Evolutionary conservation across 2,329 filamentous ascomycete species (phyloP), one percentile per base, ranked within the genome.

Genomic region (Exophiala sideris): DNA sequence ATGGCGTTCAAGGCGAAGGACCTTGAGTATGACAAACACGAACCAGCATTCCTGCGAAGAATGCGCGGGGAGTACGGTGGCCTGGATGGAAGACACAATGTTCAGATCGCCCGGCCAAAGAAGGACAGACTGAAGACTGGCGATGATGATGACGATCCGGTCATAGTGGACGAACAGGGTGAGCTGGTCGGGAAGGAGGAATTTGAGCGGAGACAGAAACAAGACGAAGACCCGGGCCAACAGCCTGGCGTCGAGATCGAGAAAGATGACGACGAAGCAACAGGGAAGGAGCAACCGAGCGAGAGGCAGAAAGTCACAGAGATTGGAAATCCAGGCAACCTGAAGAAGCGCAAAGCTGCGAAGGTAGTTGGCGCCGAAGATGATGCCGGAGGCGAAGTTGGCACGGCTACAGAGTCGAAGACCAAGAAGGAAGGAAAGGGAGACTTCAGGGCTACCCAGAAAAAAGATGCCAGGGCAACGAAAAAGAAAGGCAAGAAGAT

Each of bases 401-500:
- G 7, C 4, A 53, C 54, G 40, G 39, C 29, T 18, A 18, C 16
- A 18, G 16, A 4, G 29, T 29, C n/a, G 48, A 8, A 44, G n/a
- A 48, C 50, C 18, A 34, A 49, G 9, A 46, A 49, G 44, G 50
- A 55, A 35, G 36, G 33, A 21, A 38, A 21, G 14, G 38, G 16
- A 10, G 51, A 46, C 38, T 20, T 34, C 24, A 45, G 48, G 16
- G 3, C 8, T 18, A 11, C 47, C 12, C 54, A 53, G 33, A 58
- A 48, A 21, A 48, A 52, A 14, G 41, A 48, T 14, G 18, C 49
- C 3, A 32, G 18, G 16, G 40, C 34, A 10, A 9, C 54, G 33
- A 59, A 57, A 42, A 64, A 62, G 45, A 62, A 62, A 35, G 53
- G 47, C 14, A 64, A 64, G 59, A 63, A 64, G 56, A 58, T 64